Base-by-base conservation (phyloP, 2,329 filamentous ascomycete genomes). In the Penicillium carneum region DNA sequence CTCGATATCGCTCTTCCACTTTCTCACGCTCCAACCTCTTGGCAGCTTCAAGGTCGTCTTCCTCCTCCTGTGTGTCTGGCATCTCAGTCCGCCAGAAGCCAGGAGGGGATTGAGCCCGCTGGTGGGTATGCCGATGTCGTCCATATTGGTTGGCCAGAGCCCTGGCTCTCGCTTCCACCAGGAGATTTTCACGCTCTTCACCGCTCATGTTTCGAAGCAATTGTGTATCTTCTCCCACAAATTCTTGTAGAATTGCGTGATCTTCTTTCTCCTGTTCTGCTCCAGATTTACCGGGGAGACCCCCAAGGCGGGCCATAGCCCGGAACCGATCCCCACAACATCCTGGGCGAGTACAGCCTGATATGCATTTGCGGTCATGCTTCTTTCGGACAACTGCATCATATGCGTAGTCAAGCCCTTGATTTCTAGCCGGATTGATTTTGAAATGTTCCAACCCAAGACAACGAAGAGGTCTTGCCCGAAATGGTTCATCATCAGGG, bases 71-170 rank as follows among this genome's bases (percentile, higher is more conserved):
- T 1, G 95, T 97, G 29, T 82, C 87, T 1, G 94, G 93, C 74
- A 99, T 96, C 68, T 96, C 94, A 1, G 90, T 85, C 56, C 91
- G 84, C 95, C 95, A 99, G 74, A 92, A 98, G 0, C 93, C 93
- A 1, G 92, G 92, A 12, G 95, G 93, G 10, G 90, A 92, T 46
- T 81, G 83, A 64, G 86, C 84, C 52, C 92, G 85, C 62, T 88
- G 86, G 76, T 90, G 93, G 31, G 87, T 84, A 68, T 94, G 86
- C 58, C 90, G 85, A 77, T 97, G 93, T 73, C 84, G 92, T 6
- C 93, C 93, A 74, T 87, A 87, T 63, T 86, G 84, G 71, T 93
- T 88, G 1, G 93, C 90, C 64, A 96, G 80, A 50, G 88, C 83
- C 72, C 87, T 86, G 0, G 88, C 89, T 72, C 89, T 89, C 12